Evolutionary conservation across 306 rosid species (phyloP).

Genomic region (Castanopsis chinensis): DNA sequence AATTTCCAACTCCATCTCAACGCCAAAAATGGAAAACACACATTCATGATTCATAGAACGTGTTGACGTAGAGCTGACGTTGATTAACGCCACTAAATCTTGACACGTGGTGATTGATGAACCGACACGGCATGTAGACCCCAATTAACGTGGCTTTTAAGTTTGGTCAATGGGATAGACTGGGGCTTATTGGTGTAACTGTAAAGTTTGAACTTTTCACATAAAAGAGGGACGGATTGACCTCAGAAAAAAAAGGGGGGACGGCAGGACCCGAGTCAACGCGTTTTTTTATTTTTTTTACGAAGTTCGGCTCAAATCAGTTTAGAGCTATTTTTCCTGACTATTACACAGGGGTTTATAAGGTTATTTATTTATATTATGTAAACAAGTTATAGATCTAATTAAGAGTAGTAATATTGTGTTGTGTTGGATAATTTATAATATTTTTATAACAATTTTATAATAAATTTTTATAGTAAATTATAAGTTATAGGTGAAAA

Average conservation of each 20-base stretch:
- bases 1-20: not conserved
- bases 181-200: not conserved
- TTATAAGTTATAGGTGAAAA: too few species aligned
- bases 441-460: too few species aligned
- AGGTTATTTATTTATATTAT: too few species aligned
- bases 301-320: too few species aligned
- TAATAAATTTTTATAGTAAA: too few species aligned
- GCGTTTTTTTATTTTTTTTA: not conserved
- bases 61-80: not conserved
- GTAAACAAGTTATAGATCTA: too few species aligned
- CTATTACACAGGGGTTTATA: too few species aligned
- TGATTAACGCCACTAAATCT: not conserved
- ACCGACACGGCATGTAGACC: not conserved
- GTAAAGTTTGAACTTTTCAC: too few species aligned
- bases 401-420: too few species aligned
- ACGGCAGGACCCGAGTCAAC: not conserved
- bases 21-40: not conserved
- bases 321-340: too few species aligned
- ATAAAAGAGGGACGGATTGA: accelerated
- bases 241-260: too few species aligned
- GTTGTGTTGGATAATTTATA: too few species aligned
- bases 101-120: not conserved
- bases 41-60: not conserved
- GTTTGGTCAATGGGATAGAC: not conserved
- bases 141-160: not conserved